Base-by-base conservation (phyloP, 2,329 filamentous ascomycete genomes). In the Tetracladium maxilliforme region DNA sequence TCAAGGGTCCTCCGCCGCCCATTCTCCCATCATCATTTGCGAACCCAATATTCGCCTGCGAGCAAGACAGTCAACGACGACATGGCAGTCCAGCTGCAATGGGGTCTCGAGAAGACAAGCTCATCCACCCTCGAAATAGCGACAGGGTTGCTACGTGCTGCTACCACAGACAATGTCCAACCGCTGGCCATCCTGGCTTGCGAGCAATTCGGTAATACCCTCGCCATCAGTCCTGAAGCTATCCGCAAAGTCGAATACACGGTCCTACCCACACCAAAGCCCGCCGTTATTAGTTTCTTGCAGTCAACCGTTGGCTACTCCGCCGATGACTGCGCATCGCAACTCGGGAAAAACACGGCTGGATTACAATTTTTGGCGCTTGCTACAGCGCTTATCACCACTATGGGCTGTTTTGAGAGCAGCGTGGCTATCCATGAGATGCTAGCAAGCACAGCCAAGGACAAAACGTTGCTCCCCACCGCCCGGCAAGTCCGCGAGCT, bases 161-260 rank as follows among this genome's bases (percentile, higher is more conserved):
- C 33, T 11, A 41, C 34, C 7, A 40, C 30, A 26, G 36, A 40
- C 23, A 36, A 38, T 30, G 29, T 40, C 16, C 31, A 37, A 14
- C 19, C 29, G 3, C 14, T 38, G 6, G 37, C 37, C 10, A 23
- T 44, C n/a, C n/a, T 34, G 6, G 35, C 38, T 10, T 43, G 41
- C 23, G 31, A 42, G 24, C 22, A 19, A 15, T 42, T 42, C 29
- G 41, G 41, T 6, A 31, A 25, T 10, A 40, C 34, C 7, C 19
- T 44, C 21, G 6, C 6, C 5, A 12, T 5, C 12, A 9, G n/a
- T 8, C 21, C 10, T 6, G 12, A 22, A 14, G 21, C 13, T 14
- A 22, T 12, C 10, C 21, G 13, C 21, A 29, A 29, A 14, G 23
- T 29, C 8, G 25, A 26, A 18, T n/a, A 19, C 12, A 13, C 9